Base-by-base conservation (phyloP, 2,329 filamentous ascomycete species). In the Blastomyces silverae region DNA sequence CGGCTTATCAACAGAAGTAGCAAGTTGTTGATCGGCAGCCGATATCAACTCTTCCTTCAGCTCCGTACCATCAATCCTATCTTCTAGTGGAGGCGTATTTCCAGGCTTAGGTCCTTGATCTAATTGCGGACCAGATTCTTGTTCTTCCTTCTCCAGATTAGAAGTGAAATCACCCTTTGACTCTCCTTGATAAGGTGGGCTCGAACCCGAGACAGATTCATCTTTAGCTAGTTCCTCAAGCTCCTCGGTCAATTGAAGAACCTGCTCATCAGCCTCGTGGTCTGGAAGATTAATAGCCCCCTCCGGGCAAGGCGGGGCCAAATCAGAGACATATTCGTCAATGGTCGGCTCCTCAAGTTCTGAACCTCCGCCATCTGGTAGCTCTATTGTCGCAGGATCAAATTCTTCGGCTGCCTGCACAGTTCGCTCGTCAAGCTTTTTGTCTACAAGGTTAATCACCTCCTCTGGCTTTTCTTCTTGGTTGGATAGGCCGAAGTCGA, bases 171-270 rank as follows among this genome's bases (percentile, higher is more conserved):
- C 8, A 10, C 17, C 22, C 63, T 13, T 7, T 62, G 17, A 20
- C 55, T 67, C 53, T 64, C 65, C 37, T 66, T 69, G 55, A 64
- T 71, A 67, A 66, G 70, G 53, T 39, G 53, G 66, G 68, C 69
- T 42, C 48, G 60, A 34, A 65, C 64, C 55, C 56, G 66, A 61
- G 13, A 34, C 25, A 61, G 28, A 22, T 8, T 22, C 55, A 20
- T 15, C 52, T 13, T 46, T 22, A 4, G 34, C 28, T 8, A 10
- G 42, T 7, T 31, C 25, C 1, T 61, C 37, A 20, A 28, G 17
- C 20, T 62, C 50, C 13, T 15, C 17, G 44, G 22, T 17, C 5
- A 39, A 34, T 28, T 34, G 20, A 13, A n/a, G 50, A 11, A 20
- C 53, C 22, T 57, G 20, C 13, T 46, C 42, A 8, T 46, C 42